Base-by-base conservation (phyloP, 257 asterid genomes). In the Thymus quinquecostatus region DNA sequence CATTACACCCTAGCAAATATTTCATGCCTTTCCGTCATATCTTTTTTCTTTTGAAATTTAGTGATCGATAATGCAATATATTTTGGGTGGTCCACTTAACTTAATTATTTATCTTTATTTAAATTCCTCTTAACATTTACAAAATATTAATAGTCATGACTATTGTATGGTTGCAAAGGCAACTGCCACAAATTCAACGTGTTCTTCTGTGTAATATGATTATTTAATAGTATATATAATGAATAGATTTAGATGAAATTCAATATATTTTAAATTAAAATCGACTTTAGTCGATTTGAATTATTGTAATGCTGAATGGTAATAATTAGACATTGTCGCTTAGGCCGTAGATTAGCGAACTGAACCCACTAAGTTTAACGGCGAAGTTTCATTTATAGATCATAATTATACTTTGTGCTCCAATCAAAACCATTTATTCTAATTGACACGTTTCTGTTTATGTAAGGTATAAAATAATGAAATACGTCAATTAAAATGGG, bases 21-120 rank as follows among this genome's bases (percentile, higher is more conserved):
- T 65, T 69, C 67, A 40, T 51, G 66, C 32, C 82, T 79, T 70
- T 71, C 86, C 81, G 81, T 73, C 82, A 58, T 74, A 71, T 73
- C 83, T 70, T 72, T 32, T 21, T 53, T 62, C 60, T 75, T 78
- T 78, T 77, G 73, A 77, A 82, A 14, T 73, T 67, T 10, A 21
- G 67, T 61, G 72, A 75, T 21, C 21, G 21, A 21, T 21, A 53
- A 21, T 60, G 63, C 73, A 77, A 56, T 74, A 55, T 64, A 63
- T 63, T 48, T 71, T 68, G 60, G 75, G 70, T 53, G 83, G 78
- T 75, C 81, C 86, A 78, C 79, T 64, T 56, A 70, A 38, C 13
- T 69, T 36, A 61, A n/a, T 56, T 47, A 58, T 10, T 48, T 6
- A 32, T 32, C 62, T 62, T 72, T 41, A 38, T 38, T 4, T 41